Percentiles rank a stretch among this genome's conserved stretches.
phyloP scores from a whole-genome alignment of 2,329 filamentous ascomycete species.

The Immersiporthe knoxdaviesiana region DNA sequence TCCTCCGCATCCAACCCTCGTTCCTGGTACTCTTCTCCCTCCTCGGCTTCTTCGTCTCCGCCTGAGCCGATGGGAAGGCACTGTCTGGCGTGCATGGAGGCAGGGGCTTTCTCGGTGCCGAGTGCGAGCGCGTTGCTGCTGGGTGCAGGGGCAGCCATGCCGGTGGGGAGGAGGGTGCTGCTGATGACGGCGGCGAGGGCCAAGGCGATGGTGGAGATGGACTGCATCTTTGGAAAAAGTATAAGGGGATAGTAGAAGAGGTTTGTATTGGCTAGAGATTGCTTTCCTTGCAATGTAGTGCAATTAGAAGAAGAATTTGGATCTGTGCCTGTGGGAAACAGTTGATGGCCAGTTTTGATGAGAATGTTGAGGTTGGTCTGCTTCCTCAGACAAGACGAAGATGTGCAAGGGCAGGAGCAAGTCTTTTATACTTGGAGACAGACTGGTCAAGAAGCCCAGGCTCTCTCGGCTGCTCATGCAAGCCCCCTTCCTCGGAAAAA shows the following conservation, averaged over 20 bases:
- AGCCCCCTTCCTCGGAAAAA: not conserved
- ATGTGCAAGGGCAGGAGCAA: not conserved
- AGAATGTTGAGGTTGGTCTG: not conserved
- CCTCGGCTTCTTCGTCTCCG: not conserved
- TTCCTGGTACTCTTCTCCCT: not conserved
- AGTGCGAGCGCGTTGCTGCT: not conserved
- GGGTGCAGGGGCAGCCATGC: slow-evolving; percentile 1
- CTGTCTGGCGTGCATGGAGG: not conserved
- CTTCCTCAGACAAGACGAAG: not conserved
- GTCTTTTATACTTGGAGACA: not conserved
- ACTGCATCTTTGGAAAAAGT: not conserved
- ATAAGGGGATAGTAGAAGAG: not conserved
- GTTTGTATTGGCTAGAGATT: too few relatives aligned
- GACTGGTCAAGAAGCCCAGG: not conserved
- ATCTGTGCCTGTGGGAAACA: not conserved
- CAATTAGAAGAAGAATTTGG: not conserved
- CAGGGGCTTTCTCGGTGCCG: not conserved
- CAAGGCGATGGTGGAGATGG: slow-evolving; percentile 5
- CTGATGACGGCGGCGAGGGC: slow-evolving; percentile 2
- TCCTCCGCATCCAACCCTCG: not conserved
- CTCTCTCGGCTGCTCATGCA: not conserved
- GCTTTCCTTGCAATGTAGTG: not conserved
- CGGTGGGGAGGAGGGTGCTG: not conserved
- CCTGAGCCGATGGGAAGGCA: not conserved
- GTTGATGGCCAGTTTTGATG: not conserved